phyloP scores from a whole-genome alignment of 345 rosid species.

The Kernera saxatilis region DNA sequence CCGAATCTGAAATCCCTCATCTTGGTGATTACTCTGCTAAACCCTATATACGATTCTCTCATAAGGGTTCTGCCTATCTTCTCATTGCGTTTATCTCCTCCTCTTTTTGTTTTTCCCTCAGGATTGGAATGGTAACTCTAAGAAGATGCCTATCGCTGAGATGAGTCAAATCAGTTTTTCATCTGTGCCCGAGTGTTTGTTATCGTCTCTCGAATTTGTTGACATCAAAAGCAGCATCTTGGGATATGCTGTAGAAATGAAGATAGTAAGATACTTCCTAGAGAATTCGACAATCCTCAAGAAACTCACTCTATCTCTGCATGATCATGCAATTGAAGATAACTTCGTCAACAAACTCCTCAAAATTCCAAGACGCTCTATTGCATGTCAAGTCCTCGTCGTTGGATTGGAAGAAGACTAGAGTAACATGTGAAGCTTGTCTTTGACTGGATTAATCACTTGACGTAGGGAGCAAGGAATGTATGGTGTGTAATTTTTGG shows the following conservation, averaged over 20 bases:
- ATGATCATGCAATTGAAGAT: neutral
- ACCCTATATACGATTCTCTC: no score
- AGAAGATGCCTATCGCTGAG: neutral
- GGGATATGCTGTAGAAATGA: neutral
- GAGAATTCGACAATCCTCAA: neutral
- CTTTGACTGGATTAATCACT: neutral
- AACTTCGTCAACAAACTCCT: neutral
- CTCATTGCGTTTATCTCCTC: neutral
- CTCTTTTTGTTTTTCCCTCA: neutral
- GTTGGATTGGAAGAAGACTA: neutral
- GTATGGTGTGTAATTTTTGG: neutral
- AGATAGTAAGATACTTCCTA: neutral
- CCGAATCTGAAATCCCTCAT: neutral
- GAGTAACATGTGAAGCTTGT: neutral
- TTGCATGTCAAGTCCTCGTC: neutral
- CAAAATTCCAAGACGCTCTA: neutral
- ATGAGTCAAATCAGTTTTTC: neutral
- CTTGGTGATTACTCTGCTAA: neutral
- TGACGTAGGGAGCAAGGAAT: neutral
- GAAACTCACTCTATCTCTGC: neutral
- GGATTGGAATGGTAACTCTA: neutral
- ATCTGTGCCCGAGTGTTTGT: neutral
- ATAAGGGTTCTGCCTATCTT: no score
- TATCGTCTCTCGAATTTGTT: neutral
- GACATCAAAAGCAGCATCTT: neutral